Base-by-base conservation (phyloP, 2,329 filamentous ascomycete species). In the Truncatella angustata region DNA sequence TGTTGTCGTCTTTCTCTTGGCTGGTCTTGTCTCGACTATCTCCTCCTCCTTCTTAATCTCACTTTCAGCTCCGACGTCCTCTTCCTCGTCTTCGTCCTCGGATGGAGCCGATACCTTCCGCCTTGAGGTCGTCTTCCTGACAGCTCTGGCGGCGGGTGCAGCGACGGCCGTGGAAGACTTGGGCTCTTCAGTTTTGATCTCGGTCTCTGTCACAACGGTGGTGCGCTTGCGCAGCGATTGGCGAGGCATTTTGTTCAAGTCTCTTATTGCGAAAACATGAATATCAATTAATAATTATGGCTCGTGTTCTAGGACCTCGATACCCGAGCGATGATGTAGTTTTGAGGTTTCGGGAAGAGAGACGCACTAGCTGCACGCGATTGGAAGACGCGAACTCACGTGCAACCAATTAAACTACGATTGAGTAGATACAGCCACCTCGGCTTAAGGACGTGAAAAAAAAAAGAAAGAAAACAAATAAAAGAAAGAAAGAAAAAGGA, bases 71-170 rank as follows among this genome's bases (percentile, higher is more conserved):
- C 48, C 37, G 26, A 53, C 54, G 18, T 54, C 55, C 23, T 60
- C 51, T 21, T 60, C 63, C 48, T 56, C 54, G 5, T 58, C 53
- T 26, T 36, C 34, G 14, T 36, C 34, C 18, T 36, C 34, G 14
- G 34, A 36, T 7, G 34, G 65, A 18, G 32, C 34, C 23, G 23
- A 60, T 20, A 59, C 63, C 54, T 73, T 69, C 49, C 68, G 59
- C 54, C 70, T 72, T 16, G 53, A 55, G 9, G 54, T 57, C 5
- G 52, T 42, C 34, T n/a, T 53, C 32, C 32, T 46, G 18, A 21
- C 11, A 2, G 37, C 24, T 11, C 21, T 53, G 4, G 49, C 54
- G 4, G 18, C 21, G 39, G 58, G 49, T 40, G 64, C 53, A 28
- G 51, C 34, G 6, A 48, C 47, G 53, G 60, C 59, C 42, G 51